These are phyloP conservation scores for Angophora floribunda DNA, from an alignment of 345 rosid genomes.

Conservation along the genomic window DNA sequence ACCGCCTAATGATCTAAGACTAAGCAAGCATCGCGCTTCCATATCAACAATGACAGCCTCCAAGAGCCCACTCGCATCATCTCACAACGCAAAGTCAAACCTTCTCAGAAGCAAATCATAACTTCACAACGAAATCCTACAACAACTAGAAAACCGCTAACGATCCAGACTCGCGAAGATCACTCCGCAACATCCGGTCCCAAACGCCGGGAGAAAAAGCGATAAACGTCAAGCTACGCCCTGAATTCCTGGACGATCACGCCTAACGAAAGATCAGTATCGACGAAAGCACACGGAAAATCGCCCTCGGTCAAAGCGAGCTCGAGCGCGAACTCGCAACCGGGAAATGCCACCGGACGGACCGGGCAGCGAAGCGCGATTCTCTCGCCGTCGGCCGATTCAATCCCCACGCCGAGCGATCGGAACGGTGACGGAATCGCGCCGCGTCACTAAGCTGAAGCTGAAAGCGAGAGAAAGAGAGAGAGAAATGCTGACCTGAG, in stretches of 20 bases:
- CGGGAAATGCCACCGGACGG: neutral
- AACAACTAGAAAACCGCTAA: neutral
- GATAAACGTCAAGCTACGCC: neutral
- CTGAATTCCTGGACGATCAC: neutral
- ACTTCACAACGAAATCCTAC: neutral
- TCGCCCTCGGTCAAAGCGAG: neutral
- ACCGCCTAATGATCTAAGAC: neutral
- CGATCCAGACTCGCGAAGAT: neutral
- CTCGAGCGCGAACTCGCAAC: neutral
- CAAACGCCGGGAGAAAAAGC: neutral
- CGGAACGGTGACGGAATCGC: neutral
- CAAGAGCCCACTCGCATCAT: neutral
- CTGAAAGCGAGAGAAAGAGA: neutral
- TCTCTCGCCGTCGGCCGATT: neutral
- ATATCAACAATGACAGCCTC: neutral
- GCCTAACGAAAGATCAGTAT: neutral
- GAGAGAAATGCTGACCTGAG: neutral
- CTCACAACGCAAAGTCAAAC: neutral
- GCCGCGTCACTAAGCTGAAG: neutral
- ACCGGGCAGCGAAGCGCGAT: neutral
- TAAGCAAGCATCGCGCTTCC: neutral
- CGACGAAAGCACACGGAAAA: neutral
- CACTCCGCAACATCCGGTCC: neutral
- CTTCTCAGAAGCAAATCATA: neutral
- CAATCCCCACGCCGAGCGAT: neutral